phyloP scores from a whole-genome alignment of 1,139 yeast species.

The Geotrichum klebahnii region DNA sequence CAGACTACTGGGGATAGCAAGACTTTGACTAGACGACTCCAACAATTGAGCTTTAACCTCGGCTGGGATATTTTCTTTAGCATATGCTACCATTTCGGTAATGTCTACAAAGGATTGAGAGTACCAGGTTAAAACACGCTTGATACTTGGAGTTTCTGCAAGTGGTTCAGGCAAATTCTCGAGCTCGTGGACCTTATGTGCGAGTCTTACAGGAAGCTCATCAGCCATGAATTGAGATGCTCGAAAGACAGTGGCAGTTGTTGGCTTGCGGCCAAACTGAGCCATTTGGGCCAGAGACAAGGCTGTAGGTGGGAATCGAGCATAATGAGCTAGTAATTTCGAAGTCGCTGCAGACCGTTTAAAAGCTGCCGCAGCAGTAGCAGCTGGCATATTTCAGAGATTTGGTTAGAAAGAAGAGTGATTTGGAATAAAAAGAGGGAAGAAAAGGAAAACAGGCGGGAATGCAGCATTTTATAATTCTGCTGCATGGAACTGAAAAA shows the following conservation, averaged over 20 bases:
- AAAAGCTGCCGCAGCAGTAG: neutral
- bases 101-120: slow-evolving; percentile 86
- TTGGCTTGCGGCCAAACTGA: slow-evolving; percentile 75
- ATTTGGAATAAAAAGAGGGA: too few relatives aligned
- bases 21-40: slow-evolving; percentile 18
- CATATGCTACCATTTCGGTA: slow-evolving; percentile 42
- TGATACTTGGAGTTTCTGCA: slow-evolving; percentile 66
- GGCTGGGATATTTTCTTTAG: slow-evolving; percentile 15
- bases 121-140: slow-evolving; percentile 80
- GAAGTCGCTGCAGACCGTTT: slow-evolving; percentile 23
- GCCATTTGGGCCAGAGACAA: slow-evolving; percentile 86
- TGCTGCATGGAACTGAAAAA: too few relatives aligned
- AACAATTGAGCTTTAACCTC: slow-evolving; percentile 16
- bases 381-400: neutral
- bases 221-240: slow-evolving; percentile 84
- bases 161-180: slow-evolving; percentile 76
- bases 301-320: slow-evolving; percentile 76
- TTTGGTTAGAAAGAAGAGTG: too few relatives aligned
- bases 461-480: too few relatives aligned
- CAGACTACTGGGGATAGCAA: too few relatives aligned
- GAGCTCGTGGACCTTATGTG: slow-evolving; percentile 79
- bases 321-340: slow-evolving; percentile 48
- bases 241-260: slow-evolving; percentile 72
- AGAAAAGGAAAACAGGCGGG: too few relatives aligned
- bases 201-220: slow-evolving; percentile 81